Conservation (phyloP, 257 asterid genomes). For the Henckelia pumila region DNA sequence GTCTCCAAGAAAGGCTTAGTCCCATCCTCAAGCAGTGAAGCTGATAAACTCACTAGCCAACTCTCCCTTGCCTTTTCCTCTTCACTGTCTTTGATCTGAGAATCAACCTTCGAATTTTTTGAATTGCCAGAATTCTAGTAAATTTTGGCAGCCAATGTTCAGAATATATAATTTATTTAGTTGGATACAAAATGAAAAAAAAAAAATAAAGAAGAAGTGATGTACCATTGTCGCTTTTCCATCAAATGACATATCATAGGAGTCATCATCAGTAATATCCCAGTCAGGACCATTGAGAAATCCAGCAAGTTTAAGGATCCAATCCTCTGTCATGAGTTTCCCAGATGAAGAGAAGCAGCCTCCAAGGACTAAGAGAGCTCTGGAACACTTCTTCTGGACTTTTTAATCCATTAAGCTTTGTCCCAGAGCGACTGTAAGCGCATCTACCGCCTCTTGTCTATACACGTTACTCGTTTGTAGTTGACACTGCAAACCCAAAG, state of each 20-base stretch:
- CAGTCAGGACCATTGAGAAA: constrained; percentile 62
- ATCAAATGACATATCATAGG: constrained; percentile 24
- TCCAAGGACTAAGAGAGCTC: constrained; percentile 70
- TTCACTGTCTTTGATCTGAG: constrained; percentile 36
- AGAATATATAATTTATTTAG: background rate
- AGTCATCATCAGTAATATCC: constrained; percentile 42
- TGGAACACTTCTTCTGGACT: constrained; percentile 49
- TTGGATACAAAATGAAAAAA: background rate
- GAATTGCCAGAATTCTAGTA: background rate
- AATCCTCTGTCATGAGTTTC: constrained; percentile 87
- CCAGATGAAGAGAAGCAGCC: constrained; percentile 71
- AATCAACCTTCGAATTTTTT: constrained; percentile 20
- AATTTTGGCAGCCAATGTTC: background rate
- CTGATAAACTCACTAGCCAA: constrained; percentile 56
- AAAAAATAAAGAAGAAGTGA: background rate
- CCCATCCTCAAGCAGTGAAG: constrained; percentile 57
- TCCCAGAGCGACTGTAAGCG: constrained; percentile 49
- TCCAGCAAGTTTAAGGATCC: constrained; percentile 69
- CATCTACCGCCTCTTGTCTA: constrained; percentile 65
- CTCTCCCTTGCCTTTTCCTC: constrained; percentile 57
- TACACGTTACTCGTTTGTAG: constrained; percentile 28
- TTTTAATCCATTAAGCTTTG: constrained; percentile 48
- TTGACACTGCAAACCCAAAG: constrained; percentile 52
- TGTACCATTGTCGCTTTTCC: constrained; percentile 37
- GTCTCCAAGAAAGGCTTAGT: constrained; percentile 54